Conservation (phyloP, 495 filamentous ascomycete genomes). For the Lasiosphaeria miniovina region DNA sequence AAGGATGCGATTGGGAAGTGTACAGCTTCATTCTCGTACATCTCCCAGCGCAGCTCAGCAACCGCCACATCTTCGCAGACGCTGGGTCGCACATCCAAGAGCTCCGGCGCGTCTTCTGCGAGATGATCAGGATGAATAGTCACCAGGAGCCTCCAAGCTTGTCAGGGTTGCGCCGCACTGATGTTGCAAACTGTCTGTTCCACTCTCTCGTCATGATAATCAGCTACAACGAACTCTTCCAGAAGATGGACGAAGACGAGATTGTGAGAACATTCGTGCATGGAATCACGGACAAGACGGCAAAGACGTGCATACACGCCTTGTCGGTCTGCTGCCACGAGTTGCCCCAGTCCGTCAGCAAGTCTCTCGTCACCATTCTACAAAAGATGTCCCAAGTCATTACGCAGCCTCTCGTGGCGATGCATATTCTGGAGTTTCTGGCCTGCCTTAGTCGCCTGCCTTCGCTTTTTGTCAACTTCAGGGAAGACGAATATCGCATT, state of each 20-base stretch:
- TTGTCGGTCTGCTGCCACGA: conserved; percentile 93
- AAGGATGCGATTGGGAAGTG: conserved; percentile 86
- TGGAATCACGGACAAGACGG: conserved; percentile 79
- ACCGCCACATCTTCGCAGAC: conserved; percentile 77
- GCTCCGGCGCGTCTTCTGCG: conserved; percentile 73
- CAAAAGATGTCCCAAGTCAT: conserved; percentile 94
- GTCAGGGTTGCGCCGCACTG: conserved; percentile 77
- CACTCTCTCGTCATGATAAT: conserved; percentile 79
- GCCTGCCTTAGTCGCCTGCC: conserved; percentile 81
- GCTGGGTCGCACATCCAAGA: conserved; percentile 69
- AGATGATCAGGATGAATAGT: conserved; percentile 69
- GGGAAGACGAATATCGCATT: conserved; percentile 82
- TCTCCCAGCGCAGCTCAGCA: conserved; percentile 82
- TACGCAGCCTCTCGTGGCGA: conserved; percentile 82
- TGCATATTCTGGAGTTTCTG: conserved; percentile 93
- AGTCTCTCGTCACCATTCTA: conserved; percentile 75
- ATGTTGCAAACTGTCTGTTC: conserved; percentile 85
- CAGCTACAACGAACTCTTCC: conserved; percentile 81
- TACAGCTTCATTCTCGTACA: conserved; percentile 89
- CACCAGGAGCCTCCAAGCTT: conserved; percentile 72
- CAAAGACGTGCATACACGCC: conserved; percentile 89
- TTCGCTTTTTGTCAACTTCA: conserved; percentile 79
- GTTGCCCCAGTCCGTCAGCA: conserved; percentile 76
- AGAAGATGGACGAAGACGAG: conserved; percentile 82
- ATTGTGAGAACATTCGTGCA: conserved; percentile 80